Percentiles rank a stretch among this genome's conserved stretches.
phyloP scores from a whole-genome alignment of 129 eudicot species.

The Cynara cardunculus region DNA sequence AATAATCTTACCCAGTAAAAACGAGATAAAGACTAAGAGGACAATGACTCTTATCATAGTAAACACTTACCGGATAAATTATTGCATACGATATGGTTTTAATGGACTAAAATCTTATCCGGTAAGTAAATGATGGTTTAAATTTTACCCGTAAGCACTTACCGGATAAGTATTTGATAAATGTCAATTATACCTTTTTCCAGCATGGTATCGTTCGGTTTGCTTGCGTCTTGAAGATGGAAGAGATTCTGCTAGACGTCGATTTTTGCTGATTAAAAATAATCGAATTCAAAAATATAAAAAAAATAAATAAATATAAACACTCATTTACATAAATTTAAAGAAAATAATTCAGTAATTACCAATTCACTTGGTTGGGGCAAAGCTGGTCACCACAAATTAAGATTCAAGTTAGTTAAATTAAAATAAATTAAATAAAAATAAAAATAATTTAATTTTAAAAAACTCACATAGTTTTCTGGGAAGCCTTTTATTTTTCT shows the following conservation, averaged over 20 bases:
- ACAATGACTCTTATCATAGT: no score
- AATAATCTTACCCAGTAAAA: no score
- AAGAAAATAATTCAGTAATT: background rate
- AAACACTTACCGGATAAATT: no score
- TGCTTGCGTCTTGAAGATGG: conserved; percentile 14
- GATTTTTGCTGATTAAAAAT: background rate
- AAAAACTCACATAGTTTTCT: conserved; percentile 48
- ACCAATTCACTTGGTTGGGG: conserved; percentile 30
- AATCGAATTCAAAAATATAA: background rate
- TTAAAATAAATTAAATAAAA: background rate
- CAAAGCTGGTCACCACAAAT: conserved; percentile 30
- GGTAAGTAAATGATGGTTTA: no score
- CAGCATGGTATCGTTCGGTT: conserved; percentile 10
- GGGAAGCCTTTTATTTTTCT: conserved; percentile 43
- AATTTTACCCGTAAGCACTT: no score
- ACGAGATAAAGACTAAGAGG: no score
- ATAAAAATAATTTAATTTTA: background rate
- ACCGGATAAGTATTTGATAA: no score
- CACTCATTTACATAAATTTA: background rate
- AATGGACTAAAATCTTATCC: no score
- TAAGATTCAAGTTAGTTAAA: conserved; percentile 6
- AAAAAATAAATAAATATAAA: background rate
- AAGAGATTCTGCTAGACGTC: conserved; percentile 22
- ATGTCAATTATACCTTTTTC: conserved; percentile 16
- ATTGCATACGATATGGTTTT: no score